Evolutionary conservation across 768 basidiomycete species (phyloP), one percentile per base, ranked within the genome.

Genomic region (Termitomyces sp.): DNA sequence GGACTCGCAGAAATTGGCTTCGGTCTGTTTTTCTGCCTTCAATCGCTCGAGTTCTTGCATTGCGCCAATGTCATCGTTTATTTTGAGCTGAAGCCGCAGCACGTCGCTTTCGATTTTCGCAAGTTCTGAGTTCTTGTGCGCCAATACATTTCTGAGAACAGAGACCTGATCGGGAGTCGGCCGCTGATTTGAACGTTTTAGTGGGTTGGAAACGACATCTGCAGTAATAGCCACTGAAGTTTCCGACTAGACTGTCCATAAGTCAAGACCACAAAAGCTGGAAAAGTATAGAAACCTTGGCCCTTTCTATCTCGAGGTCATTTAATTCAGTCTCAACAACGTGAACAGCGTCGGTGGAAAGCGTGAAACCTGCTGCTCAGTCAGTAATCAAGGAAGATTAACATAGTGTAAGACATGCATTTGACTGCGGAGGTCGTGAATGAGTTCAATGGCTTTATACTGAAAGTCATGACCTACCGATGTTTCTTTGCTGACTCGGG

Each of bases 151-250:
- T 2, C 31, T 11, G 1, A 33, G 13, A 3, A 22, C 15, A 4
- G 34, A 13, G 1, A 7, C 45, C 15, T 58, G 58, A 13, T 15
- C 20, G 33, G 20, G 13, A 18, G 33, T 46, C 22, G 58, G 58
- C n/a, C 44, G 58, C 33, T 58, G 36, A 46, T 58, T 54, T 6
- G 51, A 53, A 4, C 52, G 58, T 13, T 15, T n/a, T 6, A 58
- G 44, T n/a, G 4, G 18, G n/a, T 31, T 22, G 18, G 33, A 31
- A 27, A 49, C 48, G 2, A 30, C 48, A 22, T n/a, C 27, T n/a
- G 30, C 27, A 15, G 48, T 18, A 49, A 31, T 16, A 9, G 4
- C n/a, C 24, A 15, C 6, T 33, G 48, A 18, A 18, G 15, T 8
- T 33, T 31, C 18, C 11, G 16, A 3, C 48, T 49, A 20, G 20